Conservation (phyloP, 371 early-diverging fungal species). For the Circinella minor region DNA sequence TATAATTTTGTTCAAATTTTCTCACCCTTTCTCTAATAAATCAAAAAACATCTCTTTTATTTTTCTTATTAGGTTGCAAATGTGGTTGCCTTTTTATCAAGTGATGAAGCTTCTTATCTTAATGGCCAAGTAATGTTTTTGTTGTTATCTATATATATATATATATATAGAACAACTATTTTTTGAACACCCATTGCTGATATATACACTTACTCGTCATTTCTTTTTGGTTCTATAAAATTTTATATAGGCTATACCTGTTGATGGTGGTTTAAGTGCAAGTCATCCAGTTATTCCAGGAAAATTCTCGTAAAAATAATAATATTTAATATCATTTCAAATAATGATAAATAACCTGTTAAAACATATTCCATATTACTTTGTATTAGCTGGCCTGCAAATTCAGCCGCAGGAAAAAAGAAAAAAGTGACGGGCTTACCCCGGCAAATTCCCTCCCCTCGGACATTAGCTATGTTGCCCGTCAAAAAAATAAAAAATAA, state of each 20-base stretch:
- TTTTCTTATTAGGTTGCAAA: constrained; percentile 41
- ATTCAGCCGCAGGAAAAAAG: too few species aligned
- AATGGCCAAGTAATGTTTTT: constrained; percentile 45
- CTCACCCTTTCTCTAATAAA: background rate
- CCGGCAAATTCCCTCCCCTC: too few species aligned
- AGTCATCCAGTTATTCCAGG: constrained; percentile 47
- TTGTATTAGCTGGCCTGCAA: too few species aligned
- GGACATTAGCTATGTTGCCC: too few species aligned
- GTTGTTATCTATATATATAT: background rate
- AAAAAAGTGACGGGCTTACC: too few species aligned
- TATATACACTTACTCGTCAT: too few species aligned
- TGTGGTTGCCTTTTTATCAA: constrained; percentile 55
- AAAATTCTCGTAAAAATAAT: background rate
- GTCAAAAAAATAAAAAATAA: too few species aligned
- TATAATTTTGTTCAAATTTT: background rate
- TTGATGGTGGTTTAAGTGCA: constrained; percentile 59
- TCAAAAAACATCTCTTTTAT: background rate
- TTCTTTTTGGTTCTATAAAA: too few species aligned
- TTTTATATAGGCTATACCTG: constrained; percentile 31
- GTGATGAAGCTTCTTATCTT: constrained; percentile 58
- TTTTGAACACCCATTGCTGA: too few species aligned
- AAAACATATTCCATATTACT: too few species aligned
- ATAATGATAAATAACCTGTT: background rate
- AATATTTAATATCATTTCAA: background rate
- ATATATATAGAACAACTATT: background rate